A percentile compares a stretch with the other conserved stretches of the same genome.
phyloP scores from a whole-genome alignment of 1,139 yeast species.

The Pneumocystis murina region DNA sequence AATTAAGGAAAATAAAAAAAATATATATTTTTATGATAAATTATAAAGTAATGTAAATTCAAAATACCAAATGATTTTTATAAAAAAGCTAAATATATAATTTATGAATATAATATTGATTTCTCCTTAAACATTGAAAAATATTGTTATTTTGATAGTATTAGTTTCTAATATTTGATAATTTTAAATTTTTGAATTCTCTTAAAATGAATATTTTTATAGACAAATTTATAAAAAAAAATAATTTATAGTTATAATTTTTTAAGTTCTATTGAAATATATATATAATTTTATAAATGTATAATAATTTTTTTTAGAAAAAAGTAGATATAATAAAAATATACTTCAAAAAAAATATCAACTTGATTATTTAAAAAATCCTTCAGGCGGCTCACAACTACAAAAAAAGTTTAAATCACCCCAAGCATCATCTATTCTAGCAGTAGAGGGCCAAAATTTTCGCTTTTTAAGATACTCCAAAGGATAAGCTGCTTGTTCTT shows the following conservation, averaged over 20 bases:
- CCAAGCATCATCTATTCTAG: conserved; percentile 82
- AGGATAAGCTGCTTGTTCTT: conserved; percentile 91
- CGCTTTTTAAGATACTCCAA: conserved; percentile 51
- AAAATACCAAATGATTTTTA: no score
- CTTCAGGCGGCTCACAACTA: conserved; percentile 42
- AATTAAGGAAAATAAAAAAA: no score
- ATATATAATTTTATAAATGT: no score
- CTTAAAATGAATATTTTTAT: not conserved
- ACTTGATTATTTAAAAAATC: not conserved
- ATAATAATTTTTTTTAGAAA: not conserved
- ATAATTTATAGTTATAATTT: no score
- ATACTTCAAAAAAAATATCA: not conserved
- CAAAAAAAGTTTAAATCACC: conserved; percentile 90
- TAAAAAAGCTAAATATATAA: no score
- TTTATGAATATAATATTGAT: no score
- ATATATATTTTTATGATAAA: no score
- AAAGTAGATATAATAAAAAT: not conserved
- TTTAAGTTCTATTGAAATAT: no score
- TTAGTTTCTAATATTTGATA: not conserved
- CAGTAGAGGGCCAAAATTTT: conserved; percentile 91
- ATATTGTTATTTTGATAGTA: not conserved
- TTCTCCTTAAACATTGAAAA: no score
- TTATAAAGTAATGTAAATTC: no score
- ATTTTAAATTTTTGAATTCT: no score
- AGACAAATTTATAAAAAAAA: no score